Base-by-base conservation (phyloP, 345 rosid genomes). In the Atalantia buxifolia region DNA sequence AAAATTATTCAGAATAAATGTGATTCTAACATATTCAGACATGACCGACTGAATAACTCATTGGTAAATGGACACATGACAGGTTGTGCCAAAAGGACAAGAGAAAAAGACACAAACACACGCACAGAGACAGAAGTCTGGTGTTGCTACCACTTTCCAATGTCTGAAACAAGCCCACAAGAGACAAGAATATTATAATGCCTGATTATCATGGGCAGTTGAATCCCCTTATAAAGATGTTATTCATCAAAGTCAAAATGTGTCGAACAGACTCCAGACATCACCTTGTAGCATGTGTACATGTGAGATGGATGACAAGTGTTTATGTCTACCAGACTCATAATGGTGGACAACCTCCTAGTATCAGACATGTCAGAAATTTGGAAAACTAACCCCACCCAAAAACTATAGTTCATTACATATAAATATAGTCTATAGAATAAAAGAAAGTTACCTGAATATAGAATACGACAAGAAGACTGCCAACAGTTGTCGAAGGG, bases 391-490 rank as follows among this genome's bases (percentile, higher is more conserved):
- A 12, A 10, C 4, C 48, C 48, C 45, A 40, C 3, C 31, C 19
- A 13, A 45, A 45, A 45, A 45, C 28, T 8, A 3, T 25, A 31
- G 30, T 45, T 30, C 42, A 33, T n/a, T 66, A 33, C 31, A 7
- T 19, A 57, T 67, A 77, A 28, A 60, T 69, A 53, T 69, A 53
- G 61, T 10, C 25, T 77, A 9, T 24, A 21, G 50, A 8, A 36
- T 50, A 72, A 66, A 7, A 21, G 13, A 30, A 53, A 77, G 50
- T 84, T 88, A 94, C 99, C 95, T 92, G 99, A 85, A 96, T 91
- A 88, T 92, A 96, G 81, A 86, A 94, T 74, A 92, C 90, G 28
- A 88, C 93, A 79, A 96, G 91, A 77, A 96, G 98, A 84, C 88
- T 89, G 72, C 98, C 99, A 71, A 80, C 84, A 66, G 87, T 76